Base-by-base conservation (phyloP, 352 stramenopile species). In the Phytopythium sindhum region DNA sequence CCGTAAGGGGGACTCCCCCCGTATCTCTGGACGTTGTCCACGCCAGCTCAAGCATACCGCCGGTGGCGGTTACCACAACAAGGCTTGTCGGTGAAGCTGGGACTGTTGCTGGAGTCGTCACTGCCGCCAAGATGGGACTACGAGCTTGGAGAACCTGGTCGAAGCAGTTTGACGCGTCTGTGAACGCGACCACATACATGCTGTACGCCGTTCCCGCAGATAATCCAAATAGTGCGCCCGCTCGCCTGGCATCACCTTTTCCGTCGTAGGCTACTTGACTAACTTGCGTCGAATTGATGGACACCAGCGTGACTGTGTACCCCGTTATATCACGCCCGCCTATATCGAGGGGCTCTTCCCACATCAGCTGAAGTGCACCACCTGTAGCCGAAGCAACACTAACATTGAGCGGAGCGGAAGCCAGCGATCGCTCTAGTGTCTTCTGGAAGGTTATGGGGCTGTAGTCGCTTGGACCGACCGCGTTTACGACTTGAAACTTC, bases 301-400 rank as follows among this genome's bases (percentile, higher is more conserved):
- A 58, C 33, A 61, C 64, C 33, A 87, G 63, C 50, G 73, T 74
- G 12, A 89, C 47, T 0, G 57, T 47, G 51, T 91, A 90, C 2
- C 79, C 83, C 2, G 67, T 73, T 48, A 91, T 74, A 31, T 59
- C 52, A 3, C 71, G 68, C 2, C 81, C 83, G 14, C 71, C 83
- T 42, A 85, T 39, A 56, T 91, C 83, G 0, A 85, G 61, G 6
- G 83, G 80, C n/a, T 86, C 79, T 1, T 65, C 53, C 83, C 83
- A 91, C 1, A 29, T 33, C 23, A 91, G 26, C 4, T 52, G 54
- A 28, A 82, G 65, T 0, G 80, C 70, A 2, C 80, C 79, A 14
- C 83, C 83, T 10, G 78, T 87, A 14, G 57, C 50, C 10, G 63
- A 68, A 0, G 51, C 41, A 0, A 79, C 23, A 2, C 23, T 29